Evolutionary conservation across 495 filamentous ascomycete genomes (phyloP).

Genomic region (Neurospora tetrasperma): DNA sequence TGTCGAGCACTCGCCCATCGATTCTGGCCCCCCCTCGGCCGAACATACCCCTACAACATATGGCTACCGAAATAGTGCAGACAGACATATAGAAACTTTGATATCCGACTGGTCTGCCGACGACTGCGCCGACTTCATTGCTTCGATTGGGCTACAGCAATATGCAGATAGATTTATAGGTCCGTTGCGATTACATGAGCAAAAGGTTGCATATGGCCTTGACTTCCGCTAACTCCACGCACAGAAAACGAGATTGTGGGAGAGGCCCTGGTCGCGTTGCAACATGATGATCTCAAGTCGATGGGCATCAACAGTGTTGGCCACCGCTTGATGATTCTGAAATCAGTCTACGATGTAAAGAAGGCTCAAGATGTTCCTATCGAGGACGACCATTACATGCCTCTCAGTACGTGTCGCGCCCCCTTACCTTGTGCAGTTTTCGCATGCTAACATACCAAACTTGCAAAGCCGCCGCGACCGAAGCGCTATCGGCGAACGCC

Average conservation of each 20-base stretch:
- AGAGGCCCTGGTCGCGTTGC: slow-evolving; percentile 77
- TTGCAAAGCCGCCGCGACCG: slow-evolving; percentile 70
- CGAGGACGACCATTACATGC: slow-evolving; percentile 88
- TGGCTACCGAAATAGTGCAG: slow-evolving; percentile 54
- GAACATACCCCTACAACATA: slow-evolving; percentile 91
- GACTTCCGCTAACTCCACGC: slow-evolving; percentile 20
- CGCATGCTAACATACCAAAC: slow-evolving; percentile 13
- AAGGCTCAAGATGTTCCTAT: slow-evolving; percentile 82
- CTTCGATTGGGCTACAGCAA: slow-evolving; percentile 66
- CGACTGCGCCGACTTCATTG: slow-evolving; percentile 79
- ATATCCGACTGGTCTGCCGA: slow-evolving; percentile 85
- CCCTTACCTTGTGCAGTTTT: background rate
- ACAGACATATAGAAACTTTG: slow-evolving; percentile 61
- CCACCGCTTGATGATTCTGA: slow-evolving; percentile 87
- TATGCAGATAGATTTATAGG: slow-evolving; percentile 77
- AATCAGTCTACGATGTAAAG: slow-evolving; percentile 91
- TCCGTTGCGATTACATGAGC: slow-evolving; percentile 9
- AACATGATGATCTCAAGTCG: slow-evolving; percentile 87
- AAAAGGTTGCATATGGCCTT: background rate
- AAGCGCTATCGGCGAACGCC: slow-evolving; percentile 70
- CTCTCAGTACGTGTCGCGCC: slow-evolving; percentile 58
- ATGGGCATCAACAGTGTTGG: slow-evolving; percentile 89
- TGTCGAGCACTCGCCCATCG: slow-evolving; percentile 68
- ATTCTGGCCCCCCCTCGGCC: slow-evolving; percentile 67
- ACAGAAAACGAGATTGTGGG: slow-evolving; percentile 89